phyloP scores from a whole-genome alignment of 345 rosid genomes.

The Gossypium ekmanianum region DNA sequence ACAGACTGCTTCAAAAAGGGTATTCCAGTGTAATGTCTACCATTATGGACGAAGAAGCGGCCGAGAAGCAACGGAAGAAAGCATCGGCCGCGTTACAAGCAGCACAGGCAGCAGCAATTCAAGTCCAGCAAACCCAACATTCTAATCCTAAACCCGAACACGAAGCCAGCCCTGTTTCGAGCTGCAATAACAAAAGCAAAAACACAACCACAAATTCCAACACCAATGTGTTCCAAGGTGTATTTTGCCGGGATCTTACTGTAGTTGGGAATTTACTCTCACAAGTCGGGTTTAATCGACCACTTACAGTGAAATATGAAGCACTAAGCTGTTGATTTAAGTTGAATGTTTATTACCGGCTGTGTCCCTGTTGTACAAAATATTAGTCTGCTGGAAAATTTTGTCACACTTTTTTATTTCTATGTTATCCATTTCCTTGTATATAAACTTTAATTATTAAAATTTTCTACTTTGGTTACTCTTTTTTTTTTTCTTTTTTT shows the following conservation, averaged over 20 bases:
- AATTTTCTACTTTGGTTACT: slow-evolving; percentile 2
- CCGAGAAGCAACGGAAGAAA: slow-evolving; percentile 57
- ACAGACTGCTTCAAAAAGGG: slow-evolving; percentile 78
- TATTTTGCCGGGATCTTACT: slow-evolving; percentile 86
- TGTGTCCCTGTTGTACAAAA: slow-evolving; percentile 22
- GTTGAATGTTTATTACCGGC: slow-evolving; percentile 30
- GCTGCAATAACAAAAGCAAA: slow-evolving; percentile 22
- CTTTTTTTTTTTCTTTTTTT: too few relatives aligned
- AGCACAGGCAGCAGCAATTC: slow-evolving; percentile 49
- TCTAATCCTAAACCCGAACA: slow-evolving; percentile 21
- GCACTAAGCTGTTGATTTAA: slow-evolving; percentile 67
- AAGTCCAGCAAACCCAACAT: slow-evolving; percentile 35
- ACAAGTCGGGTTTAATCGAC: slow-evolving; percentile 71
- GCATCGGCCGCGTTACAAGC: slow-evolving; percentile 40
- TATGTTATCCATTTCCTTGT: slow-evolving; percentile 23
- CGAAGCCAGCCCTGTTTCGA: slow-evolving; percentile 26
- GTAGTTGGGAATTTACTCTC: slow-evolving; percentile 70
- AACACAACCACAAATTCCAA: slow-evolving; percentile 20
- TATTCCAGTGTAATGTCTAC: slow-evolving; percentile 52
- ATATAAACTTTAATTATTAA: slow-evolving; percentile 31
- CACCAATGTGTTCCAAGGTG: slow-evolving; percentile 66
- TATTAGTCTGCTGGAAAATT: slow-evolving; percentile 15
- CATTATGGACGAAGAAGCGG: slow-evolving; percentile 63
- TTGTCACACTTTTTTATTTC: slow-evolving; percentile 1
- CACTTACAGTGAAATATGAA: slow-evolving; percentile 76